These are phyloP conservation scores for Leptomonas pyrrhocoris DNA, from an alignment of 208 protist genomes.

Conservation along the genomic window DNA sequence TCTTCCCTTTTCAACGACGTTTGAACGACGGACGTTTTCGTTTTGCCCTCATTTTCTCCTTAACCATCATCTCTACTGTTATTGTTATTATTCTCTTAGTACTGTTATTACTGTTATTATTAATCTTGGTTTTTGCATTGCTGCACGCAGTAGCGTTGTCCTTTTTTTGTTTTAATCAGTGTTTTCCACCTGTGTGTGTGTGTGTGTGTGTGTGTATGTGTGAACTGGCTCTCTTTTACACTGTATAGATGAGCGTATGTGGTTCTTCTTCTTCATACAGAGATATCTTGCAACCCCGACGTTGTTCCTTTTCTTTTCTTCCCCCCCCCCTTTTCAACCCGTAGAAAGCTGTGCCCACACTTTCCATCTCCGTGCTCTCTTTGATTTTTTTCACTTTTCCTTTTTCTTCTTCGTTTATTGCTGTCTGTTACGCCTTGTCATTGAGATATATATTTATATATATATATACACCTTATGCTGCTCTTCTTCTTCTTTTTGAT, in stretches of 20 bases:
- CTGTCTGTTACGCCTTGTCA: not conserved
- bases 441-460: slow-evolving; percentile 6
- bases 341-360: not conserved
- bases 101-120: not conserved
- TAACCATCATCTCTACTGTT: not conserved
- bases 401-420: slow-evolving; percentile 1
- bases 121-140: not conserved
- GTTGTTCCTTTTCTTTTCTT: not conserved
- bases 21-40: too few species aligned
- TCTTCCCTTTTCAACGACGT: not conserved
- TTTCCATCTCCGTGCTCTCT: not conserved
- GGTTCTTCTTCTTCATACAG: too few species aligned
- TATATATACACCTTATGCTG: too few species aligned
- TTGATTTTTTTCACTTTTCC: slow-evolving; percentile 1
- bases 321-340: not conserved
- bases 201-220: too few species aligned
- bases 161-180: too few species aligned
- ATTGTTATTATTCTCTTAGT: not conserved
- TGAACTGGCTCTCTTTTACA: too few species aligned
- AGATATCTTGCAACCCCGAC: too few species aligned
- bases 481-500: too few species aligned
- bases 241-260: too few species aligned
- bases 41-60: slow-evolving; percentile 3
- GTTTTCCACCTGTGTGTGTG: too few species aligned
- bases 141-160: too few species aligned